Percentiles rank a stretch among this genome's conserved stretches.
These are phyloP conservation scores for Stephania cephalantha DNA, from an alignment of 164 flowering plant genomes.

Conservation along the genomic window DNA sequence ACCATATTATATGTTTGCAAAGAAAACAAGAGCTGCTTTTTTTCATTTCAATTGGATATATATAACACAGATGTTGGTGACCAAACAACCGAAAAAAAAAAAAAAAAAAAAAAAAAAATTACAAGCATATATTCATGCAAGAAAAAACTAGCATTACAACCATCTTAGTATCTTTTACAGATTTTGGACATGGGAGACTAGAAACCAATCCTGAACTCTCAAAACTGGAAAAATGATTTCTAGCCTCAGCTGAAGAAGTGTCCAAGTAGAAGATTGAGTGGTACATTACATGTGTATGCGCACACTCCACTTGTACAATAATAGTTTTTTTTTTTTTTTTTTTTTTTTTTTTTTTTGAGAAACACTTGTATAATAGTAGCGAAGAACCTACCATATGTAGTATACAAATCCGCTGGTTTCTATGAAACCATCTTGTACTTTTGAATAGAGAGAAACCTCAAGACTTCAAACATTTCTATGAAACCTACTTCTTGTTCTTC, in stretches of 20 bases:
- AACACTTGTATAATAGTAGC: too few species aligned
- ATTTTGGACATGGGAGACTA: background rate
- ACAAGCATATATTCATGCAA: background rate
- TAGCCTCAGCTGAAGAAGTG: background rate
- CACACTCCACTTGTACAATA: background rate
- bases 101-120: too few species aligned
- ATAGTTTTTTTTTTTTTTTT: too few species aligned
- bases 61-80: too few species aligned
- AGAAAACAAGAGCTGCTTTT: too few species aligned
- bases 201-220: background rate
- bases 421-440: background rate
- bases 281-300: too few species aligned
- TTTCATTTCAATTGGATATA: too few species aligned
- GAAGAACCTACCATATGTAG: background rate
- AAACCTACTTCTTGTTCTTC: slow-evolving; percentile 32
- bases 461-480: background rate
- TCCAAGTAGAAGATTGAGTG: background rate
- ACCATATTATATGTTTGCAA: too few species aligned
- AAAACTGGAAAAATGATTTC: background rate
- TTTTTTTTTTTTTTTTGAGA: too few species aligned
- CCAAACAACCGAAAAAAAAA: too few species aligned
- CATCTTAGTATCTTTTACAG: too few species aligned
- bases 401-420: background rate
- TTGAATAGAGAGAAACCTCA: background rate
- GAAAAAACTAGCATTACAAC: background rate